A percentile compares a stretch with the other conserved stretches of the same genome.
These are phyloP conservation scores for Emydomyces testavorans DNA, from an alignment of 2,329 filamentous ascomycete species.

Conservation along the genomic window DNA sequence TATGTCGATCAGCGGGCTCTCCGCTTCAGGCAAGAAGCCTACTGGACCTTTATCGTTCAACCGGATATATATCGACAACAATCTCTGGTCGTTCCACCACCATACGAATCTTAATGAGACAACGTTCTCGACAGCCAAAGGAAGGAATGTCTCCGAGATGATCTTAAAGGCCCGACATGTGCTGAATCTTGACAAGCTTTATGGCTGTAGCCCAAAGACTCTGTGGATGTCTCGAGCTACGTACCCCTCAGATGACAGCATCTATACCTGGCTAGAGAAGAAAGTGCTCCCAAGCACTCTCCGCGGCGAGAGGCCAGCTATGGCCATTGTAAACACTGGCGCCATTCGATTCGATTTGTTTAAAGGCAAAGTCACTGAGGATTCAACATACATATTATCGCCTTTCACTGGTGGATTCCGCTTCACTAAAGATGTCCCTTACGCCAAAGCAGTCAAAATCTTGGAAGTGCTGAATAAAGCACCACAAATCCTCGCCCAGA, in stretches of 20 bases:
- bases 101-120: constrained; percentile 62
- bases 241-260: constrained; percentile 61
- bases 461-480: constrained; percentile 48
- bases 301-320: constrained; percentile 46
- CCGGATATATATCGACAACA: constrained; percentile 86
- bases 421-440: constrained; percentile 71
- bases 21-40: constrained; percentile 30
- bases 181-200: constrained; percentile 59
- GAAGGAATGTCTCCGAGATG: constrained; percentile 56
- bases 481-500: constrained; percentile 37
- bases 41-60: constrained; percentile 48
- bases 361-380: constrained; percentile 77
- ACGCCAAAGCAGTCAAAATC: constrained; percentile 59
- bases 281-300: constrained; percentile 59
- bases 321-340: constrained; percentile 79
- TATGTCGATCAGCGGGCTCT: constrained; percentile 66
- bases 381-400: constrained; percentile 74
- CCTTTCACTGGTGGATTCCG: constrained; percentile 74
- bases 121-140: constrained; percentile 65
- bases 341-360: constrained; percentile 93
- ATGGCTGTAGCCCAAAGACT: constrained; percentile 71
- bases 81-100: constrained; percentile 69
- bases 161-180: constrained; percentile 59
- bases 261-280: constrained; percentile 70
- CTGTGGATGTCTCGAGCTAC: constrained; percentile 71